Base-by-base conservation (phyloP, 139 green algal genomes). In the Tetraselmis striata region DNA sequence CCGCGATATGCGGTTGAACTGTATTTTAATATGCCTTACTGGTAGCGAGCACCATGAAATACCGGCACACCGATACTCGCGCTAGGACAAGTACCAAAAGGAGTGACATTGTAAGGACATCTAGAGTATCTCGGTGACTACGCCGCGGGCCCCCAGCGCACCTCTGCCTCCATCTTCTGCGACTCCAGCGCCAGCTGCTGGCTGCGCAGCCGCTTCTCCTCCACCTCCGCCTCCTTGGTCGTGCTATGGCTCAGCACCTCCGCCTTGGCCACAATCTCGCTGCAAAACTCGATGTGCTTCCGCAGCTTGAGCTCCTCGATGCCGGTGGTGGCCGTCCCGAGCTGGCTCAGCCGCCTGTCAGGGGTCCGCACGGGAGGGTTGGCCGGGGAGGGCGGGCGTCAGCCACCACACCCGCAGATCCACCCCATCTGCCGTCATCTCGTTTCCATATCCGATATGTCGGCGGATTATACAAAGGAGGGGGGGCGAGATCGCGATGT, bases 231-330 rank as follows among this genome's bases (percentile, higher is more conserved):
- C 76, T 86, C 83, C 31, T 24, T 80, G 32, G 32, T 2, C 31
- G 32, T 76, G 30, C 45, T 79, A 1, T 2, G 28, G 31, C 25
- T 23, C 27, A 79, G 26, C 29, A 77, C 82, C 83, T 76, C 45
- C 23, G 83, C 80, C 23, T 80, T 59, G 31, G 75, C 31, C 74
- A 85, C 79, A 25, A 82, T 89, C 18, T 89, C 28, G 22, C n/a
- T 75, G 75, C 90, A 89, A 79, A 94, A 95, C 76, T 89, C 83
- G 80, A 95, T 76, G 83, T 95, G 92, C 1, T 77, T 59, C 23
- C 85, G 75, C 58, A 95, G 85, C 84, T 89, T 93, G 23, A 78
- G 83, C 11, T 67, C 25, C 30, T 93, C 84, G 25, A 95, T 86
- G 24, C 88, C 84, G 25, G 75, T 88, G 79, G 67, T 59, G 59